Evolutionary conservation across 139 green algal species (phyloP).

Genomic region (Bryopsis sp.): DNA sequence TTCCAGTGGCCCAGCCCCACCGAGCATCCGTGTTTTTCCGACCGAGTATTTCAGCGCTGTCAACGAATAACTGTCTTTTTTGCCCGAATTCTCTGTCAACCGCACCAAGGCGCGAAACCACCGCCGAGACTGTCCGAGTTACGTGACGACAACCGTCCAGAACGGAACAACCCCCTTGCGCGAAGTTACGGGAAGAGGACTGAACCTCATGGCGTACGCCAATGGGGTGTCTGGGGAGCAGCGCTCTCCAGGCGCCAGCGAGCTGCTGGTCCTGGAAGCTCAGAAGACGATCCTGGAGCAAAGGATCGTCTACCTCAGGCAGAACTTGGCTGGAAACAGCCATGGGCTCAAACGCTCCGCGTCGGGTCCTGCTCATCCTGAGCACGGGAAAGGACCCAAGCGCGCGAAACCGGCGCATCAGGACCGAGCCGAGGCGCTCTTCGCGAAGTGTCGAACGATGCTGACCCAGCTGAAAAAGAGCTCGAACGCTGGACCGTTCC

Average conservation of each 20-base stretch:
- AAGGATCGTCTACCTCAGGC: not conserved
- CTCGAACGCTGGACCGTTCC: not conserved
- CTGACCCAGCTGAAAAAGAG: constrained; percentile 17
- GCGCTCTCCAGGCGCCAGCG: not conserved
- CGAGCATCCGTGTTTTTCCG: too few relatives aligned
- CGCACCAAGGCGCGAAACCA: too few relatives aligned
- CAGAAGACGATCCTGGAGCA: constrained; percentile 10
- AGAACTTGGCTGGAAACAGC: not conserved
- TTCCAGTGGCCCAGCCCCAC: too few relatives aligned
- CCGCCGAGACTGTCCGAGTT: too few relatives aligned
- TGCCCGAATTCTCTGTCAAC: too few relatives aligned
- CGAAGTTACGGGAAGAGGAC: too few relatives aligned
- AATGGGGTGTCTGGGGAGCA: not conserved
- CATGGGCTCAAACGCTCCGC: constrained; percentile 1
- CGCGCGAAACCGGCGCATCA: not conserved
- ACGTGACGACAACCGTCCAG: too few relatives aligned
- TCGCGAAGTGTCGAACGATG: constrained; percentile 11
- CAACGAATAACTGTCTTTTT: too few relatives aligned
- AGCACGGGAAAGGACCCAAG: constrained; percentile 4
- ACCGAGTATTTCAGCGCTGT: too few relatives aligned
- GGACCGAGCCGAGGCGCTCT: not conserved
- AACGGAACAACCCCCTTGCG: too few relatives aligned
- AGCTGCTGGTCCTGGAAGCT: constrained; percentile 16
- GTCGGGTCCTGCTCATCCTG: not conserved
- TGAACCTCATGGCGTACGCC: too few relatives aligned